Evolutionary conservation across 2,329 filamentous ascomycete genomes (phyloP), one percentile per base, ranked within the genome.

Genomic region (Colletotrichum truncatum): DNA sequence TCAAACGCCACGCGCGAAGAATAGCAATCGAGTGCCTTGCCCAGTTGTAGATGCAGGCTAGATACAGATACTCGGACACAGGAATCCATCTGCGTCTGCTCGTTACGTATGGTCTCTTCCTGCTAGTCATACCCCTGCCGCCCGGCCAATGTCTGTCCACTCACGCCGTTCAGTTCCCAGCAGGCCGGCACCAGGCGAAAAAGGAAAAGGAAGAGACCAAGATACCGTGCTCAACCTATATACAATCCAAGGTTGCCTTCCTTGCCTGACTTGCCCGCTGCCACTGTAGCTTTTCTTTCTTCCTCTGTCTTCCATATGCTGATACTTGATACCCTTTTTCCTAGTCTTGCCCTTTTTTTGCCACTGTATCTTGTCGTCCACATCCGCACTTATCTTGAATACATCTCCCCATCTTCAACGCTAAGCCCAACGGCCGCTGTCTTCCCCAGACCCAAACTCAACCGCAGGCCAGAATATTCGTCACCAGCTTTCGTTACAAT

Each of bases 181-280:
- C 36, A 48, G n/a, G 34, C 64, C 61, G 46, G 53, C 45, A 58
- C 18, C 45, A 28, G 52, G 11, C 60, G 56, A 64, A 43, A 43
- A 26, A 18, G 12, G 12, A 3, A 12, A 3, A 32, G 9, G 12
- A 14, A 26, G 41, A 57, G 36, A 43, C 38, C 18, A 52, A 53
- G 16, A 66, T 59, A 41, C 45, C 46, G 34, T 28, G 4, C 25
- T 28, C 16, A 10, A 23, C 45, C 61, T 34, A 72, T 75, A 75
- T 73, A 74, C 70, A 43, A 56, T 56, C 57, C 43, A 67, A 70
- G 68, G 60, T 67, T 69, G 67, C 71, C 69, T 70, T 72, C 68
- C 67, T 67, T 64, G 64, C 30, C 49, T 45, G 34, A 36, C 64
- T 48, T 57, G 52, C 25, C 38, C 53, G 53, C 43, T 48, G 52